Base-by-base conservation (phyloP, 129 eudicot genomes). In the Lactuca saligna region DNA sequence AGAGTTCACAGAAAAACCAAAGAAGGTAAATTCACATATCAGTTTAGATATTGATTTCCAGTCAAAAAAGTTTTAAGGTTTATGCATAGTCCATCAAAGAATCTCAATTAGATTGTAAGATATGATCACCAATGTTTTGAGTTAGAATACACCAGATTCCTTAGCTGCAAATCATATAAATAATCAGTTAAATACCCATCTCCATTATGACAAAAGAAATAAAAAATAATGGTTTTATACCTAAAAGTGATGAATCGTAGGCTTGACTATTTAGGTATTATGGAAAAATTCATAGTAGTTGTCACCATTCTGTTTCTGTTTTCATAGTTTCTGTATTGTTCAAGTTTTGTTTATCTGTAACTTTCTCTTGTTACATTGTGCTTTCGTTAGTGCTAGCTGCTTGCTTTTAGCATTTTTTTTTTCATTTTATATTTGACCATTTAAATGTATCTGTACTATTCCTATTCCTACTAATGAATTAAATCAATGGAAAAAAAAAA, bases 241-340 rank as follows among this genome's bases (percentile, higher is more conserved):
- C 91, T 91, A 95, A 69, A 91, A 88, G 85, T 88, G 96, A 54
- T 88, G 87, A 8, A 92, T 92, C 35, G 98, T 92, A 63, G 98
- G 85, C 78, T 92, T 92, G 65, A 92, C 96, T 14, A 84, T 65
- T 86, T 96, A 82, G 6, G 96, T 80, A 67, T 91, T 91, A 81
- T 88, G 80, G 54, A 81, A 80, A 56, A 91, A 91, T 10, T 91
- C 95, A 62, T 78, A 91, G 74, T 88, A 88, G 33, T 58, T 76
- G 17, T 83, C 95, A 54, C 91, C 98, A 81, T 91, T 88, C 70
- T 80, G 74, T 69, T 77, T 86, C 41, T 46, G 73, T 86, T 88
- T 71, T 85, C 91, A 70, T 91, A 88, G 77, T 91, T 91, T 75
- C 83, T 82, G 68, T 91, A 91, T 68, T 83, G 93, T 58, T 88